Conservation (phyloP, 306 rosid genomes). For the Echinosophora koreensis region DNA sequence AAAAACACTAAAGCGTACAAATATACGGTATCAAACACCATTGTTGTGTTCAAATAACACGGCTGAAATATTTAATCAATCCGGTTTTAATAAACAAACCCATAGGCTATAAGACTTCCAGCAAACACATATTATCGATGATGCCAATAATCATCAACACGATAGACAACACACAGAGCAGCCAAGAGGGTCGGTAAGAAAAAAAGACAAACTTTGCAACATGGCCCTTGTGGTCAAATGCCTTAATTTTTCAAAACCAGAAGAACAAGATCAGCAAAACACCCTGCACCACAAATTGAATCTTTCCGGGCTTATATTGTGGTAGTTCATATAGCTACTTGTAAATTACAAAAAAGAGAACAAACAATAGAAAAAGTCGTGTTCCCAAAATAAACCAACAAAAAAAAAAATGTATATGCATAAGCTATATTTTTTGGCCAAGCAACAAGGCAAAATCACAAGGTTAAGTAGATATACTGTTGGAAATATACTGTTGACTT, state of each 20-base stretch:
- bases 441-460: neutral
- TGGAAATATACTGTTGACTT: too few relatives aligned
- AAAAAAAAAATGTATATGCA: neutral
- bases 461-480: slow-evolving; percentile 1
- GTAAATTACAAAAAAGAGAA: slow-evolving; percentile 41
- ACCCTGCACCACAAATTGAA: slow-evolving; percentile 66
- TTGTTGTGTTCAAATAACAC: too few relatives aligned
- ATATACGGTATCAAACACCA: too few relatives aligned
- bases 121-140: slow-evolving; percentile 94
- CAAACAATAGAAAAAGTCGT: slow-evolving; percentile 19
- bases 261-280: slow-evolving; percentile 87
- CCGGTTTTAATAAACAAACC: slow-evolving; percentile 60
- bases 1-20: too few relatives aligned
- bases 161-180: slow-evolving; percentile 78
- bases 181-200: slow-evolving; percentile 77
- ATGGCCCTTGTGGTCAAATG: slow-evolving; percentile 84
- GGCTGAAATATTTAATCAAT: slow-evolving; percentile 19
- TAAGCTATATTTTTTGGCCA: neutral
- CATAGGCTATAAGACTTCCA: slow-evolving; percentile 63
- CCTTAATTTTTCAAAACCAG: slow-evolving; percentile 82
- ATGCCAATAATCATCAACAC: slow-evolving; percentile 98
- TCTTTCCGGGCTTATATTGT: slow-evolving; percentile 32
- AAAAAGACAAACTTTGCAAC: slow-evolving; percentile 80
- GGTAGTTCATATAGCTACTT: slow-evolving; percentile 29
- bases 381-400: slow-evolving; percentile 23